These are phyloP conservation scores for Metarhizium guizhouense DNA, from an alignment of 2,329 filamentous ascomycete species.

Conservation along the genomic window DNA sequence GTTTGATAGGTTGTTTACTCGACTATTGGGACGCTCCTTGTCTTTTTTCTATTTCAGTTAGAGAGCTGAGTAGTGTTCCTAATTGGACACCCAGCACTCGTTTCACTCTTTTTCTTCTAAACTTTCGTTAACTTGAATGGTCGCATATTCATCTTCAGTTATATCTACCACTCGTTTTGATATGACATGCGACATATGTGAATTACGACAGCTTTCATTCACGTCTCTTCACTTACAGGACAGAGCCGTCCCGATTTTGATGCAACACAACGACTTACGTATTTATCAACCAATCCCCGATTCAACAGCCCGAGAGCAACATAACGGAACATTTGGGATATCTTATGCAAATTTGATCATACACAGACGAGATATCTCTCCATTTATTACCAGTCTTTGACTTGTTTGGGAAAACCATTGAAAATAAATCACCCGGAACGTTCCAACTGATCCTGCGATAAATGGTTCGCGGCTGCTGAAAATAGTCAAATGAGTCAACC, in stretches of 20 bases:
- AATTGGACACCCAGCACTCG: not conserved
- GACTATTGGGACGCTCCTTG: not conserved
- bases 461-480: not conserved
- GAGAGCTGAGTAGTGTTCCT: not conserved
- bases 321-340: not conserved
- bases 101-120: not conserved
- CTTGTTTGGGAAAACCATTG: not conserved
- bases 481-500: slow-evolving; percentile 41
- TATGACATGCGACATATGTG: slow-evolving; percentile 2
- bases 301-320: slow-evolving; percentile 2
- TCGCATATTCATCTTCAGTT: not conserved
- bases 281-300: not conserved
- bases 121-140: not conserved
- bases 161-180: not conserved
- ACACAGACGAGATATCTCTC: not conserved
- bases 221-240: not conserved
- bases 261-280: not conserved
- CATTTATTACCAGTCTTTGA: slow-evolving; percentile 9
- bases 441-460: not conserved
- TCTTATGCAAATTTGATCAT: not conserved
- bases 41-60: not conserved
- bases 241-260: slow-evolving; percentile 5
- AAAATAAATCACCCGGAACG: not conserved
- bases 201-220: not conserved
- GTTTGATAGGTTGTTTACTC: not conserved